phyloP scores from a whole-genome alignment of 2,329 filamentous ascomycete genomes.

The Aotearoamyces nothofagi region DNA sequence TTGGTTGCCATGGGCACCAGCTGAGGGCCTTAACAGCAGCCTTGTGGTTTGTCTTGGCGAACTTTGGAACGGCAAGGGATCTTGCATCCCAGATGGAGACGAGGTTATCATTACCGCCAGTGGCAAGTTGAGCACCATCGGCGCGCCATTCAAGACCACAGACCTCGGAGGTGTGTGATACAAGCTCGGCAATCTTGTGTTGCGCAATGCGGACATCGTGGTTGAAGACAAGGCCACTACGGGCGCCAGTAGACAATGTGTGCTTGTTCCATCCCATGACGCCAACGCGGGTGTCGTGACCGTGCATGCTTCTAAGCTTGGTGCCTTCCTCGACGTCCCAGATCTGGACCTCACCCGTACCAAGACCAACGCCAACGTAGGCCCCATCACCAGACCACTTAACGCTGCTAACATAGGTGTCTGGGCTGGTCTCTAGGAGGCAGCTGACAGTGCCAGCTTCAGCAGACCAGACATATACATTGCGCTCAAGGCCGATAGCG shows the following conservation, averaged over 20 bases:
- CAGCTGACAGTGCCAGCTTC: slow-evolving; percentile 82
- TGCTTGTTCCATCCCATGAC: slow-evolving; percentile 99
- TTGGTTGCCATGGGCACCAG: slow-evolving; percentile 98
- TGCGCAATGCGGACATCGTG: slow-evolving; percentile 95
- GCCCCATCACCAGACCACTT: slow-evolving; percentile 98
- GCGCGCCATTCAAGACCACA: slow-evolving; percentile 96
- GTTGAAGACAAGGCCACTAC: slow-evolving; percentile 92
- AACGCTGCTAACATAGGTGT: slow-evolving; percentile 95
- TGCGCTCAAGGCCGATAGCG: slow-evolving; percentile 91
- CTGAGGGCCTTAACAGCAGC: slow-evolving; percentile 95
- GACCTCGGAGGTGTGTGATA: slow-evolving; percentile 94
- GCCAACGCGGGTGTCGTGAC: slow-evolving; percentile 89
- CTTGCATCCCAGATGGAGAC: slow-evolving; percentile 99
- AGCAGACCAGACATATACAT: slow-evolving; percentile 96
- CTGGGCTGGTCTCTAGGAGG: slow-evolving; percentile 71
- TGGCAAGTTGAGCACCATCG: slow-evolving; percentile 91
- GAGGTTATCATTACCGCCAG: slow-evolving; percentile 96
- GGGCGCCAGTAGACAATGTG: slow-evolving; percentile 83
- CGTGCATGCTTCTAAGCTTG: slow-evolving; percentile 97
- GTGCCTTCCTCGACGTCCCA: slow-evolving; percentile 93
- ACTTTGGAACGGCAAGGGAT: slow-evolving; percentile 84
- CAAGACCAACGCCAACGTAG: slow-evolving; percentile 89
- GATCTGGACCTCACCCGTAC: slow-evolving; percentile 94
- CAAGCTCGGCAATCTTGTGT: slow-evolving; percentile 95
- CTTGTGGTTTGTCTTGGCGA: slow-evolving; percentile 99